Evolutionary conservation across 2,329 filamentous ascomycete genomes (phyloP).

Genomic region (Colletotrichum sp.): DNA sequence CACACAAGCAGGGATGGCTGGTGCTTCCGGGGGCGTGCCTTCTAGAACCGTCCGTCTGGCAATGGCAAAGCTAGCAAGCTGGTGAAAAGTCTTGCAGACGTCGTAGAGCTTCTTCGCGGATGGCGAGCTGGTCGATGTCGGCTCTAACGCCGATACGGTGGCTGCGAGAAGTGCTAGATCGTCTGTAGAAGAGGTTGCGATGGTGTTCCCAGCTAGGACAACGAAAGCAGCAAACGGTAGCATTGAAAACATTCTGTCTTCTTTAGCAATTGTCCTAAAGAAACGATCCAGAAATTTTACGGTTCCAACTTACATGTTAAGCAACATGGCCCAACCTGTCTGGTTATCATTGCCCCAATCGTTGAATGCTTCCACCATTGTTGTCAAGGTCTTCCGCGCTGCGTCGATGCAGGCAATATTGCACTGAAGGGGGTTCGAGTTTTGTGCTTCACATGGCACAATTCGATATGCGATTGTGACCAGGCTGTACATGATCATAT

Average conservation of each 20-base stretch:
- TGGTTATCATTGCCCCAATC: neutral
- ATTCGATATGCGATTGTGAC: neutral
- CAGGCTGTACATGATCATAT: neutral
- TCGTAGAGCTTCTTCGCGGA: neutral
- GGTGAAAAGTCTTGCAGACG: neutral
- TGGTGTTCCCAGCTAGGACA: neutral
- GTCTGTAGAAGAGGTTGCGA: neutral
- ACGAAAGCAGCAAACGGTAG: neutral
- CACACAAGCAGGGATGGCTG: neutral
- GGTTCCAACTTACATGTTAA: neutral
- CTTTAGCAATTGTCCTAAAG: neutral
- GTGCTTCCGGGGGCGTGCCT: neutral
- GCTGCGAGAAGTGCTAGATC: neutral
- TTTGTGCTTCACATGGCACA: neutral
- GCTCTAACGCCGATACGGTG: neutral
- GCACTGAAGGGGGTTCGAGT: neutral
- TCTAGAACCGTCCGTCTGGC: neutral
- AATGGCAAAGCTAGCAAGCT: neutral
- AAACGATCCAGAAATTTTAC: neutral
- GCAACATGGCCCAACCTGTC: neutral
- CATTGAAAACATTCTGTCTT: neutral
- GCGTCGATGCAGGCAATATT: neutral
- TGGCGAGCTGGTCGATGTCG: neutral
- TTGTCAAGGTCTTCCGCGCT: neutral
- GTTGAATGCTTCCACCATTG: neutral